Percentiles rank a stretch among this genome's conserved stretches.
Conservation (phyloP, 2,329 filamentous ascomycete species). For the Ceratocystis ficicola region DNA sequence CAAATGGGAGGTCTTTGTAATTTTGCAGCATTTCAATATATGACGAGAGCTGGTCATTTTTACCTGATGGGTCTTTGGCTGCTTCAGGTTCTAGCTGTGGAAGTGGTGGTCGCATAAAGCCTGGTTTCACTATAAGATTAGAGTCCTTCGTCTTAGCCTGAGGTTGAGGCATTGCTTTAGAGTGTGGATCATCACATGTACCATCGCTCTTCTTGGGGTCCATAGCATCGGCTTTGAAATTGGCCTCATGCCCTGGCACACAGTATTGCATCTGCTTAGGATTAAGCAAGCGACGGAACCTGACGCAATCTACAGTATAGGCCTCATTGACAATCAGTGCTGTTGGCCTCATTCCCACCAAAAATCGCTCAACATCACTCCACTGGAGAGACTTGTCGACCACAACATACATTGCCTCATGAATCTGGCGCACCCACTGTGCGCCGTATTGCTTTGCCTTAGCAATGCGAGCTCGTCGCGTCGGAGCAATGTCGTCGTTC, state of each 20-base stretch:
- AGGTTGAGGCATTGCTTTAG: not conserved
- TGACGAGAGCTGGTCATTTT: conserved; percentile 47
- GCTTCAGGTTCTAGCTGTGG: not conserved
- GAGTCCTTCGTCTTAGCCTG: not conserved
- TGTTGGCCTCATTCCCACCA: conserved; percentile 25
- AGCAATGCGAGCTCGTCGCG: conserved; percentile 57
- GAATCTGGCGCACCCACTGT: conserved; percentile 50
- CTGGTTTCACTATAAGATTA: not conserved
- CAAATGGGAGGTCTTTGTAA: conserved; percentile 46
- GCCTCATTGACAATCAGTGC: conserved; percentile 51
- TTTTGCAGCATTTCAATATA: conserved; percentile 52
- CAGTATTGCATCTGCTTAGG: conserved; percentile 47
- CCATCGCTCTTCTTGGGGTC: not conserved
- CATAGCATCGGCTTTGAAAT: not conserved
- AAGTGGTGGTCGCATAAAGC: not conserved
- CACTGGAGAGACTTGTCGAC: conserved; percentile 59
- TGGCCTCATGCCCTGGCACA: conserved; percentile 37
- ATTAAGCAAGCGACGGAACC: conserved; percentile 46
- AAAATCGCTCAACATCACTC: conserved; percentile 46
- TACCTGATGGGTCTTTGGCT: conserved; percentile 22
- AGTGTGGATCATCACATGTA: no score
- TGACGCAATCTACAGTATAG: conserved; percentile 58
- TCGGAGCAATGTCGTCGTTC: conserved; percentile 58
- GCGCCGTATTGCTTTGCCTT: conserved; percentile 67
- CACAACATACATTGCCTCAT: conserved; percentile 61